phyloP scores from a whole-genome alignment of 2,329 filamentous ascomycete species.

The Dactylellina cionopaga region DNA sequence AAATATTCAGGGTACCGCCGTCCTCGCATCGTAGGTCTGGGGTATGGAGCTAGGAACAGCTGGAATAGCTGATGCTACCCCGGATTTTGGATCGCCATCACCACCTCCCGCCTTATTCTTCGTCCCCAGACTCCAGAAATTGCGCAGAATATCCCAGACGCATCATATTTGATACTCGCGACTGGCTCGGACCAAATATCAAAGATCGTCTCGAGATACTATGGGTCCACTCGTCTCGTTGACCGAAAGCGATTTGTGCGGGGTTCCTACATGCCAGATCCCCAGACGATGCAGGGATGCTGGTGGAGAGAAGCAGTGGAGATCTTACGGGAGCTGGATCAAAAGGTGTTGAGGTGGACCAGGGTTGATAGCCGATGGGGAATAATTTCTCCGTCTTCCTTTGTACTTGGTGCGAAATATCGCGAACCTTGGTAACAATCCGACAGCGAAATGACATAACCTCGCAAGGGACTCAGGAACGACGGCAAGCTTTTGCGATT shows the following conservation, averaged over 20 bases:
- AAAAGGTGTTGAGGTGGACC: conserved; percentile 8
- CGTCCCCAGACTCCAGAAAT: background rate
- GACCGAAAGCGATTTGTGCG: background rate
- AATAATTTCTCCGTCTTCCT: conserved; percentile 41
- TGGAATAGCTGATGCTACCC: background rate
- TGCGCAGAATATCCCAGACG: conserved; percentile 3
- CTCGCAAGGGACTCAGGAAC: background rate
- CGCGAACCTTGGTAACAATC: background rate
- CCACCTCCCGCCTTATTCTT: background rate
- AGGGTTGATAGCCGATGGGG: conserved; percentile 23
- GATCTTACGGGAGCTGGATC: background rate
- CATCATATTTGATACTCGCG: background rate
- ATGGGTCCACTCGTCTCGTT: conserved; percentile 26
- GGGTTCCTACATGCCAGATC: conserved; percentile 1
- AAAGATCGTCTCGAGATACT: conserved; percentile 16
- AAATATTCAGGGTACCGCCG: no score
- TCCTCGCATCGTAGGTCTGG: no score
- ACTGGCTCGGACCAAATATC: background rate
- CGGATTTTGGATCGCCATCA: background rate
- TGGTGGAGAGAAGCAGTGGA: conserved; percentile 4
- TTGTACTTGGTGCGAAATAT: no score
- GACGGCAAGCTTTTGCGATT: background rate
- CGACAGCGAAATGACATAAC: background rate
- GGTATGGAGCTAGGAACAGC: no score
- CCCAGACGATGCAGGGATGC: conserved; percentile 22